phyloP scores from a whole-genome alignment of 768 basidiomycete genomes.

The Hebeloma cylindrosporum region DNA sequence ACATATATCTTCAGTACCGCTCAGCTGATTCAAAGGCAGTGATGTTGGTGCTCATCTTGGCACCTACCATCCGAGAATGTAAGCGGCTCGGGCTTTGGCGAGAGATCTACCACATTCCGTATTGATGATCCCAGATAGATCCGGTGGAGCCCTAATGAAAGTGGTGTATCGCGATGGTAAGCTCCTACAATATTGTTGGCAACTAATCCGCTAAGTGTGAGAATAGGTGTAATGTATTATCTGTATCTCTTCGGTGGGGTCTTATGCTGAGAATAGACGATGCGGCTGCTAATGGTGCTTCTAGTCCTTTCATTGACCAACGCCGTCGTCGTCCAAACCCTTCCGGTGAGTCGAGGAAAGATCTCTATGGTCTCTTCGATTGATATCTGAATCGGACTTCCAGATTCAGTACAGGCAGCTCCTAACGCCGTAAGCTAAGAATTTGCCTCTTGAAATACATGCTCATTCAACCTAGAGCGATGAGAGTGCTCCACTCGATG shows the following conservation, averaged over 20 bases:
- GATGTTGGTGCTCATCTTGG: slow-evolving; percentile 8
- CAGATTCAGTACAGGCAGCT: too few species aligned
- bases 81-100: background rate
- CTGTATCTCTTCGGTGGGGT: slow-evolving; percentile 15
- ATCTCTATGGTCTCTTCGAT: too few species aligned
- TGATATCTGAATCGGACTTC: too few species aligned
- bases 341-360: slow-evolving; percentile 13
- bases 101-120: background rate
- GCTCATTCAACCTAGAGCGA: background rate
- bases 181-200: background rate
- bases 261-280: background rate
- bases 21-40: background rate
- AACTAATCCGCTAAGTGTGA: background rate
- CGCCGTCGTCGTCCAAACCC: slow-evolving; percentile 4
- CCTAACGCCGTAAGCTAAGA: too few species aligned
- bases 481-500: background rate
- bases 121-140: slow-evolving; percentile 2
- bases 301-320: slow-evolving; percentile 11
- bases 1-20: too few species aligned
- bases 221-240: slow-evolving; percentile 11
- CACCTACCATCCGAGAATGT: slow-evolving; percentile 13
- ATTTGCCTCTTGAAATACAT: too few species aligned
- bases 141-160: slow-evolving; percentile 7
- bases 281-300: background rate
- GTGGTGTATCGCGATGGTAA: slow-evolving; percentile 17